Conservation (phyloP, 352 stramenopile genomes). For the Elongisporangium prolatum region DNA sequence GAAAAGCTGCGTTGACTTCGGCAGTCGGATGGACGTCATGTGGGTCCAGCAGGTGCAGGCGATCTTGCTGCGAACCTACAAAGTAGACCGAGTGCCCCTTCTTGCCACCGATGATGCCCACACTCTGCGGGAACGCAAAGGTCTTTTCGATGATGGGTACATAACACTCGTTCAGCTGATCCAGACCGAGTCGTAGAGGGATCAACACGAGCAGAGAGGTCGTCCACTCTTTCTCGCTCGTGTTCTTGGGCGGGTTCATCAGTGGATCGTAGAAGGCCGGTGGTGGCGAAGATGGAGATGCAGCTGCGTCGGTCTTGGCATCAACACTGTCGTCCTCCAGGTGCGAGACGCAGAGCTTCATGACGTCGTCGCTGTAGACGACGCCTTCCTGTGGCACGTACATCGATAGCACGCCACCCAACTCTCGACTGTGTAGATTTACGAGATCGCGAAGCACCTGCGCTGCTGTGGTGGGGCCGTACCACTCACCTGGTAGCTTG, state of each 20-base stretch:
- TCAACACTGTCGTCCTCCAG: conserved; percentile 12
- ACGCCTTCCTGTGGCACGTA: conserved; percentile 84
- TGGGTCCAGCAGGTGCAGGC: conserved; percentile 80
- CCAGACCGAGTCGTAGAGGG: conserved; percentile 88
- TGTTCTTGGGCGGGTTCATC: conserved; percentile 55
- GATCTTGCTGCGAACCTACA: conserved; percentile 85
- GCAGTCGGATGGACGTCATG: conserved; percentile 66
- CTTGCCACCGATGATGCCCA: conserved; percentile 93
- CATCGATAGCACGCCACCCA: conserved; percentile 45
- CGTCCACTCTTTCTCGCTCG: conserved; percentile 65
- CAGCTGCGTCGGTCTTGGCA: neutral
- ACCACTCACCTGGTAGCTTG: conserved; percentile 91
- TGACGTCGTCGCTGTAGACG: conserved; percentile 77
- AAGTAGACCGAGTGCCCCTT: conserved; percentile 95
- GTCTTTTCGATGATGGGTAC: conserved; percentile 68
- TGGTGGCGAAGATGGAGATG: neutral
- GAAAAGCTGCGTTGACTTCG: conserved; percentile 71
- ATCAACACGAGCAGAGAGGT: conserved; percentile 90
- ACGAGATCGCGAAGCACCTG: conserved; percentile 87
- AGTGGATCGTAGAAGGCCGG: conserved; percentile 81
- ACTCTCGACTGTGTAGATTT: conserved; percentile 56
- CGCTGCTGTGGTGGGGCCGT: conserved; percentile 86
- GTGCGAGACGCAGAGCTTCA: conserved; percentile 65
- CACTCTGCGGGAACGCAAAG: conserved; percentile 90
- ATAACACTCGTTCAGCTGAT: conserved; percentile 81